Base-by-base conservation (phyloP, 2,329 filamentous ascomycete species). In the Colletotrichum horii region DNA sequence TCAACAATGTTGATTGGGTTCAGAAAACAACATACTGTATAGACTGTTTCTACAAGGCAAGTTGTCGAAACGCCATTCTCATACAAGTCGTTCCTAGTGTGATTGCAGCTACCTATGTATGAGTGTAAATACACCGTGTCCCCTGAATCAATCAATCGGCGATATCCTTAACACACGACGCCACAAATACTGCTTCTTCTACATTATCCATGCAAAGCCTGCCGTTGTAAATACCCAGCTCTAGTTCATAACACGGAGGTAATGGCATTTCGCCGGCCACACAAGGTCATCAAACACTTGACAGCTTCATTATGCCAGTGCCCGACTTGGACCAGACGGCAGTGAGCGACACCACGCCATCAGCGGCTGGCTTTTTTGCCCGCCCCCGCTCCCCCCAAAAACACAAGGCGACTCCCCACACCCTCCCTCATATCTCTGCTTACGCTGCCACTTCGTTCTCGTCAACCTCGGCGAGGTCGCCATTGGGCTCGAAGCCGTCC, bases 391-490 rank as follows among this genome's bases (percentile, higher is more conserved):
- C 26, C 34, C 32, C 65, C 24, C 6, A 58, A 58, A 76, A 48
- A 64, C 48, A 75, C 24, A 48, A 26, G 22, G 19, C 15, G 16
- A 28, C 36, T 26, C 24, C 56, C 28, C n/a, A 55, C 32, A 26
- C 6, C n/a, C 58, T 32, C 30, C 26, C n/a, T 61, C 26, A 5
- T 14, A 28, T 12, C 26, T 52, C n/a, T 8, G 14, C 24, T 61
- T 72, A 76, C 43, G 66, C 72, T n/a, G 64, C 70, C 15, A 69
- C 71, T 34, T 83, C 83, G 52, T 82, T 84, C 80, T 91, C 90
- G 71, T 90, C 89, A 66, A 87, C 88, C 74, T 89, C 89, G 8
- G 85, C 83, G 16, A 91, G 82, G 60, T 88, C 87, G 36, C 88
- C 87, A 64, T 89, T 88, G 48, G 84, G 84, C 65, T 92, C 88